Conservation (phyloP, 345 rosid genomes). For the Citrus unshiu region DNA sequence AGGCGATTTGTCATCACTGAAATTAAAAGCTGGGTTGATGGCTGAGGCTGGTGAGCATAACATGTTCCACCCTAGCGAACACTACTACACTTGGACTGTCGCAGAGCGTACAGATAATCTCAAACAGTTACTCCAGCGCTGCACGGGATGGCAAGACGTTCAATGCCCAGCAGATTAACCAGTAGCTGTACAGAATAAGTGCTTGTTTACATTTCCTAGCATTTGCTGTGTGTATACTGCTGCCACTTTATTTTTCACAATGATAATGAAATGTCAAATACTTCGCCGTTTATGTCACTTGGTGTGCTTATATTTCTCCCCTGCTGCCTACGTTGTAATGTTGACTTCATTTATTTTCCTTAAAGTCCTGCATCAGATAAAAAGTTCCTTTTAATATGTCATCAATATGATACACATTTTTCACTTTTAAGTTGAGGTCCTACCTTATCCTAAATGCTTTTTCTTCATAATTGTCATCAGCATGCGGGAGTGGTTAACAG, state of each 20-base stretch:
- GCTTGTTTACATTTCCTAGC: not conserved
- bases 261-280: not conserved
- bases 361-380: not conserved
- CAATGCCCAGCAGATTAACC: slow-evolving; percentile 51
- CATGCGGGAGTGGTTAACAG: too few species aligned
- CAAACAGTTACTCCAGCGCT: slow-evolving; percentile 57
- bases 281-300: not conserved
- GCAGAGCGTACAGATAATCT: slow-evolving; percentile 59
- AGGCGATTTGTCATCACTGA: slow-evolving; percentile 63
- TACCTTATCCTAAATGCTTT: not conserved
- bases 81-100: slow-evolving; percentile 68
- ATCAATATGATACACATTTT: not conserved
- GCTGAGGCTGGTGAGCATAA: slow-evolving; percentile 15
- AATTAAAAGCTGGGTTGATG: slow-evolving; percentile 61
- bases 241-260: not conserved
- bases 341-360: not conserved
- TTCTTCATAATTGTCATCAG: too few species aligned
- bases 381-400: not conserved
- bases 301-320: not conserved
- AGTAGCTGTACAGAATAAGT: slow-evolving; percentile 3
- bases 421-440: not conserved
- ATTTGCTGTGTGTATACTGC: not conserved
- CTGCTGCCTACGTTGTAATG: too few species aligned
- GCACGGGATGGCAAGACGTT: slow-evolving; percentile 66
- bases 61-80: slow-evolving; percentile 64